Evolutionary conservation across 2,329 filamentous ascomycete species (phyloP).

Genomic region (Aspergillus phoenicis): DNA sequence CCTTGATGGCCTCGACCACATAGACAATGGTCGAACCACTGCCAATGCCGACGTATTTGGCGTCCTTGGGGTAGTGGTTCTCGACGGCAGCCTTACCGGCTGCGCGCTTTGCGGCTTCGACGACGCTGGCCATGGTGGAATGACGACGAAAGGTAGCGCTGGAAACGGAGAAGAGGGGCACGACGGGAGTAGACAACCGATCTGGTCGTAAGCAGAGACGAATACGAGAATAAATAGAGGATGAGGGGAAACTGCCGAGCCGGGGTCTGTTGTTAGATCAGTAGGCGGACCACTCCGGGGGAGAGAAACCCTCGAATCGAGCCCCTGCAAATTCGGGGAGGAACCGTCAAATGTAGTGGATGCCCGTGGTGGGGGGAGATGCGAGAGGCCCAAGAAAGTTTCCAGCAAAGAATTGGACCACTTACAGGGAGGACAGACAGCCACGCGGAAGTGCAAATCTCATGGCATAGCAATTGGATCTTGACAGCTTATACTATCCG

Average conservation of each 20-base stretch:
- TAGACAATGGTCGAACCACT: slow-evolving; percentile 68
- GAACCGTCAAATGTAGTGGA: slow-evolving; percentile 9
- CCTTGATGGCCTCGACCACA: slow-evolving; percentile 66
- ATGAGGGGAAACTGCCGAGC: slow-evolving; percentile 8
- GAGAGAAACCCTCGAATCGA: slow-evolving; percentile 10
- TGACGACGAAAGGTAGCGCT: slow-evolving; percentile 20
- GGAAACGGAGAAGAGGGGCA: slow-evolving; percentile 7
- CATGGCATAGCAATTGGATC: slow-evolving; percentile 11
- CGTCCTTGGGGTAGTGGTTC: slow-evolving; percentile 61
- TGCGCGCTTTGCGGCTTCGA: slow-evolving; percentile 63
- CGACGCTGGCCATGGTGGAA: slow-evolving; percentile 37
- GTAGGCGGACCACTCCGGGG: slow-evolving; percentile 21
- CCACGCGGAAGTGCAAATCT: slow-evolving; percentile 3
- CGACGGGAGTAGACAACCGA: neutral
- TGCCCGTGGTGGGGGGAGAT: slow-evolving; percentile 3
- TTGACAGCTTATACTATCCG: neutral
- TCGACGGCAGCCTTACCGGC: slow-evolving; percentile 61
- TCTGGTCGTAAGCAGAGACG: neutral
- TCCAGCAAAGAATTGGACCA: slow-evolving; percentile 1
- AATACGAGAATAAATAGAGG: slow-evolving; percentile 8
- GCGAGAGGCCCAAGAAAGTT: neutral
- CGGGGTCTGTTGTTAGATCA: slow-evolving; percentile 18
- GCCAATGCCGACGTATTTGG: slow-evolving; percentile 65
- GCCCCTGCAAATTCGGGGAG: slow-evolving; percentile 15
- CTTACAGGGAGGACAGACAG: slow-evolving; percentile 8